Evolutionary conservation across 108 stramenopile genomes (phyloP).

Genomic region (Fragilaria radians): DNA sequence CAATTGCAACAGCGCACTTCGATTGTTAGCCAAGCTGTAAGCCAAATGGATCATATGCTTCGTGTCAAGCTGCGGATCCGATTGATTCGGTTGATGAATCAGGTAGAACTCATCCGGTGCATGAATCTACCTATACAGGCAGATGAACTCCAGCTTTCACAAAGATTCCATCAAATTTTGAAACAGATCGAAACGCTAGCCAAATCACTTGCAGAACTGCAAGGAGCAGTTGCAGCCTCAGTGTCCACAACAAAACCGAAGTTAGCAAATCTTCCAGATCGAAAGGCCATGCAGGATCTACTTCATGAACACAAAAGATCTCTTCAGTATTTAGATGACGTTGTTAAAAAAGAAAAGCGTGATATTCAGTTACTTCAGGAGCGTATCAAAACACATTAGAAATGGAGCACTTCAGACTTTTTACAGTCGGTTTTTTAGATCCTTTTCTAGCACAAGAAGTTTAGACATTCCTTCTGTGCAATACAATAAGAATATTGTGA

Average conservation of each 20-base stretch:
- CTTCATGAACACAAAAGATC: background rate
- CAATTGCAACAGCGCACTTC: slow-evolving; percentile 9
- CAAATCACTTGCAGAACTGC: background rate
- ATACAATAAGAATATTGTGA: no score
- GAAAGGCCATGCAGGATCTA: background rate
- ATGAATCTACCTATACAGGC: slow-evolving; percentile 56
- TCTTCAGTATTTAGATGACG: background rate
- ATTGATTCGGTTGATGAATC: slow-evolving; percentile 60
- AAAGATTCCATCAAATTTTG: slow-evolving; percentile 12
- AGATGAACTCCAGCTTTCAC: slow-evolving; percentile 48
- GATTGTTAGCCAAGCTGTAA: slow-evolving; percentile 16
- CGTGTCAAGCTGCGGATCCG: slow-evolving; percentile 35
- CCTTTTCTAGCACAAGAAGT: no score
- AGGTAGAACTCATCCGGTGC: slow-evolving; percentile 70
- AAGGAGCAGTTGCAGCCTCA: background rate
- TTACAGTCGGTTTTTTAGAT: no score
- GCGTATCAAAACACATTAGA: background rate
- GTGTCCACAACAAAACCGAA: background rate
- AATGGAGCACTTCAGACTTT: no score
- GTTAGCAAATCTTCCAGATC: background rate
- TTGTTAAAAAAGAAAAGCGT: background rate
- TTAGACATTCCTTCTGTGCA: no score
- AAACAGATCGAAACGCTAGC: background rate
- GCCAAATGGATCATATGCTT: slow-evolving; percentile 18
- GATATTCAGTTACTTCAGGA: slow-evolving; percentile 4